Evolutionary conservation across 257 asterid genomes (phyloP).

Genomic region (Verbena officinalis): DNA sequence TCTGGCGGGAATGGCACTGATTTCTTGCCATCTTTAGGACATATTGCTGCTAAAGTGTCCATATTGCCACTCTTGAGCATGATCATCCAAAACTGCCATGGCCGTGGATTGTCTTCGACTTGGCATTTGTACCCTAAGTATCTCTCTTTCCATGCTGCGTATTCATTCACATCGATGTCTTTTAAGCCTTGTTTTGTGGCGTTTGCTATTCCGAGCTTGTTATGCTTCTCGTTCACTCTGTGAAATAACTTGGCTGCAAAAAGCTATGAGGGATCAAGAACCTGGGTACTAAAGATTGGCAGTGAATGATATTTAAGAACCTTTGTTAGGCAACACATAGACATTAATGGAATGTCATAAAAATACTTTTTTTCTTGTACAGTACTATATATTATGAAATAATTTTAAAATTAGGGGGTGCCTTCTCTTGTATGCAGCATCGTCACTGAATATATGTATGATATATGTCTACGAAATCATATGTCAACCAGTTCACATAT

Average conservation of each 20-base stretch:
- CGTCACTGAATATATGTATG: too few species aligned
- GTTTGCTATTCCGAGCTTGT: conserved; percentile 45
- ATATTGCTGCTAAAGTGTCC: conserved; percentile 55
- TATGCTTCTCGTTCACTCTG: conserved; percentile 42
- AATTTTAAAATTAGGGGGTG: too few species aligned
- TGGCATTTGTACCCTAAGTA: conserved; percentile 50
- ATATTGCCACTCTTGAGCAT: conserved; percentile 58
- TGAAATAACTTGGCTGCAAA: conserved; percentile 37
- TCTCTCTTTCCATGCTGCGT: conserved; percentile 48
- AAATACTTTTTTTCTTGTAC: too few species aligned
- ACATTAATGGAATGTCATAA: too few species aligned
- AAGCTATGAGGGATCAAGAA: background rate
- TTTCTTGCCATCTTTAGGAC: conserved; percentile 49
- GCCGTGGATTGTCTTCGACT: conserved; percentile 43
- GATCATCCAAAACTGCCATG: conserved; percentile 64
- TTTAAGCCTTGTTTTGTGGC: conserved; percentile 11
- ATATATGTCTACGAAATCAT: too few species aligned
- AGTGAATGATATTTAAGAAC: too few species aligned
- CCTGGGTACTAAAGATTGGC: background rate
- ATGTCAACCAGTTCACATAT: too few species aligned
- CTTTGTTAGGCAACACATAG: too few species aligned
- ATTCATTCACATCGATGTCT: conserved; percentile 29
- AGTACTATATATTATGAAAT: too few species aligned
- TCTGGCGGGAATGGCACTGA: conserved; percentile 40
- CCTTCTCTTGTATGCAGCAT: too few species aligned